Percentiles rank a stretch among this genome's conserved stretches.
These are phyloP conservation scores for Phialophora tarda DNA, from an alignment of 2,329 filamentous ascomycete genomes.

Conservation along the genomic window DNA sequence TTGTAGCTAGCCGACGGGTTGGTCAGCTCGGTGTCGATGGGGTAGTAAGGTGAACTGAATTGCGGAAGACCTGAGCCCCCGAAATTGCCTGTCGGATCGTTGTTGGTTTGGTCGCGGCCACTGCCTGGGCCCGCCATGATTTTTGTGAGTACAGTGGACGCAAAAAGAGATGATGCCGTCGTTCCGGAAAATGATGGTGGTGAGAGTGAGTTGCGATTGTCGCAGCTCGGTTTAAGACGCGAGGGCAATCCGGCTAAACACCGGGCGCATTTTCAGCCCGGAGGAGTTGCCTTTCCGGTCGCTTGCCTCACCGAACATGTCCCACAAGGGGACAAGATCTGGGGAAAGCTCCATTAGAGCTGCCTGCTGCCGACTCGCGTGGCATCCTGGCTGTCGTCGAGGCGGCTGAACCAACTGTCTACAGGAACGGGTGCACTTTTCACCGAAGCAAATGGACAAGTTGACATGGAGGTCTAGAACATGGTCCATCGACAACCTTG, in stretches of 20 bases:
- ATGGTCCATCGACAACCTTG: neutral
- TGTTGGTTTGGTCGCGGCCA: conserved; percentile 29
- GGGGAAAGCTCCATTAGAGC: conserved; percentile 7
- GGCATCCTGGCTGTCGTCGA: neutral
- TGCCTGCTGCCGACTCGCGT: conserved; percentile 17
- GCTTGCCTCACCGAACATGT: neutral
- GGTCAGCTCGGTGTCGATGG: conserved; percentile 33
- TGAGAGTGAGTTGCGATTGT: conserved; percentile 19
- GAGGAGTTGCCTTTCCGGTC: neutral
- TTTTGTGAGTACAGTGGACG: conserved; percentile 8
- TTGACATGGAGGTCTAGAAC: neutral
- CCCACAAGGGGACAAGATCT: conserved; percentile 2
- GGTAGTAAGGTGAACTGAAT: conserved; percentile 30
- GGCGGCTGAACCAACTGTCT: conserved; percentile 5
- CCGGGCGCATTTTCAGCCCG: neutral
- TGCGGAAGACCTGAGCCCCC: conserved; percentile 21
- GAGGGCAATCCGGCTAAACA: conserved; percentile 7
- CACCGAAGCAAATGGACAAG: conserved; percentile 5
- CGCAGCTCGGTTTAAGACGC: conserved; percentile 15
- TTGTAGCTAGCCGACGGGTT: conserved; percentile 29
- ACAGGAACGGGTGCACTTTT: conserved; percentile 19
- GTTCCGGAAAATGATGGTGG: conserved; percentile 30
- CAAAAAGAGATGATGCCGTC: conserved; percentile 25
- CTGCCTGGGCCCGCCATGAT: conserved; percentile 27
- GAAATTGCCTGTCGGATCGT: conserved; percentile 31